Evolutionary conservation across 441 rosid species (phyloP), one percentile per base, ranked within the genome.

Genomic region (Capsella rubella): DNA sequence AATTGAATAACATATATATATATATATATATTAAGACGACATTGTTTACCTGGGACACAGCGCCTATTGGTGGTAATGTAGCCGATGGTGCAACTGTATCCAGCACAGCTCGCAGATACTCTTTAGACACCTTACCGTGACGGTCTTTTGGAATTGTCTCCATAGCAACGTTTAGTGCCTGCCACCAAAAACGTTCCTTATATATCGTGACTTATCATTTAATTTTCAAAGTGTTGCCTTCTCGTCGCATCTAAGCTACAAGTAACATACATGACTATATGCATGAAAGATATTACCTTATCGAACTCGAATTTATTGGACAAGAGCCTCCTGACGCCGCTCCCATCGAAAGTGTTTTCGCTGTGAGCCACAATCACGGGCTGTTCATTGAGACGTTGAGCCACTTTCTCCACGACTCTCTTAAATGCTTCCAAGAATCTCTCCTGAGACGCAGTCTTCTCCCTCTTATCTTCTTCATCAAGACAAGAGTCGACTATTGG

Each of bases 281-380:
- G 18, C 46, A 62, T 10, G 21, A 28, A 39, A 37, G 8, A 6
- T 32, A 16, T 45, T 31, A 95, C 99, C 97, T 95, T 95, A 56
- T 95, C 99, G 14, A 89, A 72, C 66, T 95, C 99, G 58, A 91
- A 90, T 81, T 93, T 91, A 78, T 90, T 93, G 64, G 88, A 68
- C 50, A 91, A 62, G 45, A 95, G 87, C 73, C 90, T 87, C 84
- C 77, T 89, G 55, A 93, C 85, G 77, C 89, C 94, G 62, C 84
- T 89, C 67, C 98, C 99, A 79, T 95, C 96, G 35, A 91, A 93
- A 55, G 83, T 89, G 77, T 87, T 91, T 68, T 93, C 99, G 39
- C 91, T 87, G 55, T 93, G 99, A 5, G 98, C 99, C 45, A 93
- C 99, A 35, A 95, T 95, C 76, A 95, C 97, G 5, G 95, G 99